These are phyloP conservation scores for Candida corydali DNA, from an alignment of 805 yeast genomes.

Conservation along the genomic window DNA sequence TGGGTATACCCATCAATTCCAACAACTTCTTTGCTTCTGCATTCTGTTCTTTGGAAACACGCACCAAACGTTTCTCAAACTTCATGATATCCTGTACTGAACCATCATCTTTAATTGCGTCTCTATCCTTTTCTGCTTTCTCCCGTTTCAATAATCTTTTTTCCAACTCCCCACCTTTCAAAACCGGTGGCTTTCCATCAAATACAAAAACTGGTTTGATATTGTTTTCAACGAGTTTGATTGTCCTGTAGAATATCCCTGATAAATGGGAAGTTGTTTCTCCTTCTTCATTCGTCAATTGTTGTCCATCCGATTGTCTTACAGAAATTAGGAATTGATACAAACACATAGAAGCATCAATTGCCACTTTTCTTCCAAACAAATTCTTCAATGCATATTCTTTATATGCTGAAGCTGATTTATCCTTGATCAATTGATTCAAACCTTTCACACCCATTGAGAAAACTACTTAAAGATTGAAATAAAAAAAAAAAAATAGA, in stretches of 20 bases:
- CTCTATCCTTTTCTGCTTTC: slow-evolving; percentile 75
- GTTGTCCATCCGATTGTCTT: slow-evolving; percentile 95
- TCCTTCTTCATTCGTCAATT: slow-evolving; percentile 81
- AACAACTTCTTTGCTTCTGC: slow-evolving; percentile 86
- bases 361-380: slow-evolving; percentile 95
- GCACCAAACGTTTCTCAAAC: slow-evolving; percentile 82
- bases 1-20: slow-evolving; percentile 92
- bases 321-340: slow-evolving; percentile 96
- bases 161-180: slow-evolving; percentile 89
- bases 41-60: slow-evolving; percentile 85
- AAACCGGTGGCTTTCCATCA: slow-evolving; percentile 95
- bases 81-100: slow-evolving; percentile 71
- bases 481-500: not conserved
- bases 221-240: slow-evolving; percentile 87
- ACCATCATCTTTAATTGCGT: slow-evolving; percentile 74
- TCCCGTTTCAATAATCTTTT: slow-evolving; percentile 79
- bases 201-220: slow-evolving; percentile 94
- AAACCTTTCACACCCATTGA: slow-evolving; percentile 49
- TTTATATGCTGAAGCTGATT: slow-evolving; percentile 80
- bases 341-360: slow-evolving; percentile 93
- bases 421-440: slow-evolving; percentile 80
- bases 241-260: slow-evolving; percentile 95
- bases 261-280: slow-evolving; percentile 89
- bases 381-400: slow-evolving; percentile 78
- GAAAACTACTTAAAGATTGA: not conserved